phyloP scores from a whole-genome alignment of 768 basidiomycete genomes.

The Suillus brevipes region DNA sequence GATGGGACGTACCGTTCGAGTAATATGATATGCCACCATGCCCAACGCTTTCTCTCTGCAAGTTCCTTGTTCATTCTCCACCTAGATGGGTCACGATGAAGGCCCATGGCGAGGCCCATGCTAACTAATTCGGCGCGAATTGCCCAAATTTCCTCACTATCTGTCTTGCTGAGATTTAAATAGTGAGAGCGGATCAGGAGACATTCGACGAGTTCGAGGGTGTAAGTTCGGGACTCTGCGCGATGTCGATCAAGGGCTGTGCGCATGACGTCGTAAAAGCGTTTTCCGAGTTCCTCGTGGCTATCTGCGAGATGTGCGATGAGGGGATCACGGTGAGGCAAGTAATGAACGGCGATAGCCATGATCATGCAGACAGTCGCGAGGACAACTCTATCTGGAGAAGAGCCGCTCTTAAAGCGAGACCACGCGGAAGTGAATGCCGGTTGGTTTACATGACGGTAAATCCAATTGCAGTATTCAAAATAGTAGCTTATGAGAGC shows the following conservation, averaged over 20 bases:
- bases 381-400: slow-evolving; percentile 66
- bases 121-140: slow-evolving; percentile 72
- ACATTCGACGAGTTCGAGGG: slow-evolving; percentile 75
- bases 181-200: slow-evolving; percentile 71
- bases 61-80: slow-evolving; percentile 69
- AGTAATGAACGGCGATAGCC: slow-evolving; percentile 71
- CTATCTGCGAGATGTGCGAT: slow-evolving; percentile 52
- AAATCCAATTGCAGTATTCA: slow-evolving; percentile 87
- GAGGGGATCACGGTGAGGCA: slow-evolving; percentile 63
- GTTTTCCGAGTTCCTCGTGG: slow-evolving; percentile 60
- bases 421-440: slow-evolving; percentile 68
- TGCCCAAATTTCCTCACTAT: slow-evolving; percentile 81
- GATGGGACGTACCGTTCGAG: slow-evolving; percentile 63
- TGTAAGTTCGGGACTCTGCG: slow-evolving; percentile 58
- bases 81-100: slow-evolving; percentile 83
- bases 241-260: slow-evolving; percentile 63
- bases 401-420: slow-evolving; percentile 67
- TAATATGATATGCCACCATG: slow-evolving; percentile 87
- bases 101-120: slow-evolving; percentile 78
- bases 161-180: slow-evolving; percentile 68
- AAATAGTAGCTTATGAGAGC: slow-evolving; percentile 76
- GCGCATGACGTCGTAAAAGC: slow-evolving; percentile 70
- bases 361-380: slow-evolving; percentile 75
- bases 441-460: slow-evolving; percentile 69
- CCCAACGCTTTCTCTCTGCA: slow-evolving; percentile 81